phyloP scores from a whole-genome alignment of 169 alveolate species.

The Amoebophrya sp. region DNA sequence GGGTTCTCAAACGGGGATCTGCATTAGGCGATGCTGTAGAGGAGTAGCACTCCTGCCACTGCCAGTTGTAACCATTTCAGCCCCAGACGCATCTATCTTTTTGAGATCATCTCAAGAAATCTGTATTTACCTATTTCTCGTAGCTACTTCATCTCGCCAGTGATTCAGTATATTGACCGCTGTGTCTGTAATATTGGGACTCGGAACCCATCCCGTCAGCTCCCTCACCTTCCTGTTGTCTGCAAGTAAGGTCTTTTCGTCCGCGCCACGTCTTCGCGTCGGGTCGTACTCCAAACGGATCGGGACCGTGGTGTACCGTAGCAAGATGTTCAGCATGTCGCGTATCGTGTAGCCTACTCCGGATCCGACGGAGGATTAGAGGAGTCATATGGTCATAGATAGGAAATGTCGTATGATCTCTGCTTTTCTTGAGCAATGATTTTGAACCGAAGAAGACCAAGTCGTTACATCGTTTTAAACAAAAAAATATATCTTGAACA shows the following conservation, averaged over 20 bases:
- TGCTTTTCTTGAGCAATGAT: too few relatives aligned
- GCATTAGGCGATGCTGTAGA: too few relatives aligned
- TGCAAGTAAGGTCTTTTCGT: slow-evolving; percentile 27
- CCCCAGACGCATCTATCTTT: too few relatives aligned
- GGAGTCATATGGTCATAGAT: too few relatives aligned
- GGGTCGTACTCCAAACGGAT: neutral
- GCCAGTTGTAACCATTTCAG: too few relatives aligned
- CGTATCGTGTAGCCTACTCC: neutral
- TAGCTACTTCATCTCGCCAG: slow-evolving; percentile 33
- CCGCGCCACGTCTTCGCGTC: neutral
- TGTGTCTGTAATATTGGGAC: slow-evolving; percentile 4
- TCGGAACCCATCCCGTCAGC: slow-evolving; percentile 33
- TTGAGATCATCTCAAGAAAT: neutral
- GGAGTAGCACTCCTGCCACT: too few relatives aligned
- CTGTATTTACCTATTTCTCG: neutral
- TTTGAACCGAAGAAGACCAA: too few relatives aligned
- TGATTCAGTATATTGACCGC: neutral
- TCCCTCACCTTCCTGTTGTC: slow-evolving; percentile 29
- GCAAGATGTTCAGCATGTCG: neutral
- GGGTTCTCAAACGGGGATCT: too few relatives aligned
- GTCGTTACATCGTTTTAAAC: too few relatives aligned
- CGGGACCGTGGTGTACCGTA: neutral
- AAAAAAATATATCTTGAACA: too few relatives aligned
- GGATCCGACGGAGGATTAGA: slow-evolving; percentile 28
- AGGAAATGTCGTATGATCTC: too few relatives aligned